Base-by-base conservation (phyloP, 495 filamentous ascomycete species). In the Cladorrhinum samala region DNA sequence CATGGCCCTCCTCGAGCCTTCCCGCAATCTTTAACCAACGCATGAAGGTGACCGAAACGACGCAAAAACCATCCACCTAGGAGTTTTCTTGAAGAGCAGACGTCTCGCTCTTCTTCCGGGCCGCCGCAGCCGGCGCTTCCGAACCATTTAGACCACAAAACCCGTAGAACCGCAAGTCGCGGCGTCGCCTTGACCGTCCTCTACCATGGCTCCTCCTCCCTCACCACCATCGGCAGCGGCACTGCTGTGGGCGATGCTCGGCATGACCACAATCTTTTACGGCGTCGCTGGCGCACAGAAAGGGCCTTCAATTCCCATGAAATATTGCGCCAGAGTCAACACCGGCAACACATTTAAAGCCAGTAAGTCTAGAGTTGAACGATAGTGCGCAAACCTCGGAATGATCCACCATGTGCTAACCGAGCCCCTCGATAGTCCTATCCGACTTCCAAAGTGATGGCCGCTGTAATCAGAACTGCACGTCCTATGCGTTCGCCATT, bases 361-460 rank as follows among this genome's bases (percentile, higher is more conserved):
- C n/a, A 18, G 47, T 51, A 47, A 43, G 53, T 54, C 30, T 20
- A 38, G 23, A 8, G 9, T 19, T 38, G 5, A 11, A 25, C n/a
- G 33, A 21, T 8, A 19, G n/a, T 19, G 7, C 19, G 14, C 9
- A 27, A 36, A 23, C 30, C 20, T 18, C 14, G 36, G 36, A 5
- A n/a, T 25, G 19, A 37, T 33, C 38, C 27, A 51, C 33, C 11
- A n/a, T n/a, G 21, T 25, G 14, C 19, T 44, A 6, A 43, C 55
- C 61, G 42, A 5, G 5, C 4, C 61, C 36, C 2, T 9, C 21
- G 17, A 17, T 51, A 76, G 75, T 71, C 13, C 36, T 60, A 23
- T 70, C 64, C 56, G 64, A 66, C 57, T 78, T 46, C 24, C 75
- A 78, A 49, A 74, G 73, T 50, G 66, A 75, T 50, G 75, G 75